phyloP scores from a whole-genome alignment of 2,329 filamentous ascomycete species.

The Penicillium freii region DNA sequence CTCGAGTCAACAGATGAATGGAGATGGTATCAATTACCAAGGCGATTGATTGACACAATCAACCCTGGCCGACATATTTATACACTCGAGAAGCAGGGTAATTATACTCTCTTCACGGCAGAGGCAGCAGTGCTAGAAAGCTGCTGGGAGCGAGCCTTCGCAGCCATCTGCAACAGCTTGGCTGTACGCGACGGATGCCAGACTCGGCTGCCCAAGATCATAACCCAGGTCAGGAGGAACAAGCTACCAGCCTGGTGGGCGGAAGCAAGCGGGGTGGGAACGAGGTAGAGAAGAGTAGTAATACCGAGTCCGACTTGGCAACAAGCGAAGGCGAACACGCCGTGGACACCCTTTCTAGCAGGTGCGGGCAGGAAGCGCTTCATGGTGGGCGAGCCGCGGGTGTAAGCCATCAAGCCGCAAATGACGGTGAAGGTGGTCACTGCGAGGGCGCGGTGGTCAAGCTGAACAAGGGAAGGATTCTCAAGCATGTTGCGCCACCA shows the following conservation, averaged over 20 bases:
- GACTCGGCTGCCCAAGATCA: conserved; percentile 75
- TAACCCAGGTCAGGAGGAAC: conserved; percentile 75
- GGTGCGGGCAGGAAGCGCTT: conserved; percentile 56
- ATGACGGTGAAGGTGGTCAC: conserved; percentile 83
- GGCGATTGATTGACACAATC: background rate
- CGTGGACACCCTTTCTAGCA: conserved; percentile 68
- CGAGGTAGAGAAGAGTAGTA: conserved; percentile 86
- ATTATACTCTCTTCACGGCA: conserved; percentile 20
- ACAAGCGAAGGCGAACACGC: conserved; percentile 77
- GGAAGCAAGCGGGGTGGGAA: conserved; percentile 82
- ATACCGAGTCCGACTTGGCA: conserved; percentile 86
- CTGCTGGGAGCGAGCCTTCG: conserved; percentile 35
- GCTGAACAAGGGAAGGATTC: conserved; percentile 92
- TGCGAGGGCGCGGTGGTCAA: conserved; percentile 91
- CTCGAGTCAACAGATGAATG: conserved; percentile 19
- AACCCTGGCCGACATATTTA: conserved; percentile 14
- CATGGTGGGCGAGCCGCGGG: conserved; percentile 64
- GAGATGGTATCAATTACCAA: conserved; percentile 26
- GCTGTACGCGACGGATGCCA: conserved; percentile 68
- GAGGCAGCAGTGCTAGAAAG: conserved; percentile 25
- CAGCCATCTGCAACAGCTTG: conserved; percentile 54
- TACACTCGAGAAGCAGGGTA: conserved; percentile 9
- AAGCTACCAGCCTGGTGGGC: conserved; percentile 90
- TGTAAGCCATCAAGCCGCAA: conserved; percentile 76
- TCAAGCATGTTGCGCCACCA: conserved; percentile 98